Percentiles rank a stretch among this genome's conserved stretches.
phyloP scores from a whole-genome alignment of 1,139 yeast species.

The Groenewaldozyma auringiensis region DNA sequence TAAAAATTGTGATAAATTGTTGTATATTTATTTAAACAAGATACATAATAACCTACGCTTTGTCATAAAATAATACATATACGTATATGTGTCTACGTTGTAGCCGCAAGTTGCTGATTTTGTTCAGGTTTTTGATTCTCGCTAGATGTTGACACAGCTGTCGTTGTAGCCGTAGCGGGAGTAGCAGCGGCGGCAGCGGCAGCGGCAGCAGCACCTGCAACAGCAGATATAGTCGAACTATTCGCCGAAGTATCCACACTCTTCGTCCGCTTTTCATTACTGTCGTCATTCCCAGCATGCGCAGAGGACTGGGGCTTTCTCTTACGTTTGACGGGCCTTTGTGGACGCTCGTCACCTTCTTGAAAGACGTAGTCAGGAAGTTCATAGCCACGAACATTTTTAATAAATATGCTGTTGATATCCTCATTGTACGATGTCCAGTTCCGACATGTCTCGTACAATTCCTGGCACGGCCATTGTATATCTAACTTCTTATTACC shows the following conservation, averaged over 20 bases:
- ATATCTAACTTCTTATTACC: conserved; percentile 60
- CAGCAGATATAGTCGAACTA: not conserved
- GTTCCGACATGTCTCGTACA: conserved; percentile 66
- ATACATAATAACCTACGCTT: no score
- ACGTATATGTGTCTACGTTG: not conserved
- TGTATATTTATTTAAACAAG: no score
- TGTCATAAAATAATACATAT: not conserved
- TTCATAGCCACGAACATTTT: conserved; percentile 69
- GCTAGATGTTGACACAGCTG: no score
- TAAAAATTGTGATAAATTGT: no score
- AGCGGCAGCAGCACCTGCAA: not conserved
- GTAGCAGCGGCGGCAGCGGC: no score
- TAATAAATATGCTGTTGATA: conserved; percentile 52
- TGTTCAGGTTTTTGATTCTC: not conserved
- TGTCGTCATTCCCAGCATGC: not conserved
- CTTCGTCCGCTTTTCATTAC: not conserved
- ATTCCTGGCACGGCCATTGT: conserved; percentile 87
- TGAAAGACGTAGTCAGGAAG: conserved; percentile 77
- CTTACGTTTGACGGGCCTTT: conserved; percentile 39
- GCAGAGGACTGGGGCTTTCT: conserved; percentile 37
- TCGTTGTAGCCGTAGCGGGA: not conserved
- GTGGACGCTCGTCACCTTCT: conserved; percentile 72
- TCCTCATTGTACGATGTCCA: conserved; percentile 61
- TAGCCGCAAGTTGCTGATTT: not conserved
- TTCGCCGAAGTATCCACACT: not conserved